Conservation (phyloP, 352 stramenopile genomes). For the Elongisporangium senticosum region DNA sequence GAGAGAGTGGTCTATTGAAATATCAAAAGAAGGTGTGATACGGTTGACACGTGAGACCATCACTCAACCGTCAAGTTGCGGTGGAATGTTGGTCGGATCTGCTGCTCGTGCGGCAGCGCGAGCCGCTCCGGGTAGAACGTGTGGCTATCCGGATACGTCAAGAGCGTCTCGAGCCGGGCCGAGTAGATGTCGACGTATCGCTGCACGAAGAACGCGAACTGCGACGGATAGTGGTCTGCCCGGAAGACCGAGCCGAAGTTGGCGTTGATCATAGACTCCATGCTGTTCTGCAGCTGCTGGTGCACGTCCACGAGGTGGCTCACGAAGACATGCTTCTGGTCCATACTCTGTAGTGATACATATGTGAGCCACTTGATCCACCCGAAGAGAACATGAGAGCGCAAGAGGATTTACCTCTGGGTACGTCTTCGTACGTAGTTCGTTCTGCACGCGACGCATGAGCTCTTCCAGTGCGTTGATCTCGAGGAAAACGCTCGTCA, state of each 20-base stretch:
- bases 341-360: background rate
- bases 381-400: too few species aligned
- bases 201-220: slow-evolving; percentile 85
- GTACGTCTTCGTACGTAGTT: slow-evolving; percentile 31
- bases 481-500: slow-evolving; percentile 11
- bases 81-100: slow-evolving; percentile 1
- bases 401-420: slow-evolving; percentile 16
- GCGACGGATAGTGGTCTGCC: slow-evolving; percentile 72
- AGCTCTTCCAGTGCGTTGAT: slow-evolving; percentile 56
- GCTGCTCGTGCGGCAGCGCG: slow-evolving; percentile 50
- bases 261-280: slow-evolving; percentile 78
- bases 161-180: slow-evolving; percentile 73
- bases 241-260: slow-evolving; percentile 89
- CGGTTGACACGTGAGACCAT: background rate
- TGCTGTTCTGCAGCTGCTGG: slow-evolving; percentile 51
- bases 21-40: background rate
- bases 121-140: slow-evolving; percentile 82
- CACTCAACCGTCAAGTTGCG: background rate
- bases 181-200: slow-evolving; percentile 88
- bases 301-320: slow-evolving; percentile 56
- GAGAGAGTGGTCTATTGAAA: background rate
- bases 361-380: background rate
- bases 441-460: slow-evolving; percentile 62
- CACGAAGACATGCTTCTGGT: slow-evolving; percentile 55
- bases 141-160: slow-evolving; percentile 77